Evolutionary conservation across 352 stramenopile species (phyloP).

Genomic region (Phytophthora pseudosyringae): DNA sequence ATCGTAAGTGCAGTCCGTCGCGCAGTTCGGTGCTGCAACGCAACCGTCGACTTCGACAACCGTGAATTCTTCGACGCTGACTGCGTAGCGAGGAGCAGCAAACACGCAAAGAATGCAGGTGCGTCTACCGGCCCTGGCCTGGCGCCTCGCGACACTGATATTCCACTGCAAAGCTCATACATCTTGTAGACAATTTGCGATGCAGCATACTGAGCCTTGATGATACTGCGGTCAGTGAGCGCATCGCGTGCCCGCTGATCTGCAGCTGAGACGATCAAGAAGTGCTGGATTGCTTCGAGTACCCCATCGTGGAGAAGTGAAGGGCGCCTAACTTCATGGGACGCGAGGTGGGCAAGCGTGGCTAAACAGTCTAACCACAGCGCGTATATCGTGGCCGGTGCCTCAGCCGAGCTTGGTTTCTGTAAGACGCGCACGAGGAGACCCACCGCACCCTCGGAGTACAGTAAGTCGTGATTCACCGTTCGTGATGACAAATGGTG

Average conservation of each 20-base stretch:
- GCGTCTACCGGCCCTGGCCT: slow-evolving; percentile 34
- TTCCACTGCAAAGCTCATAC: slow-evolving; percentile 57
- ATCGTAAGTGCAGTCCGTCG: slow-evolving; percentile 72
- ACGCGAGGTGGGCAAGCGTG: slow-evolving; percentile 68
- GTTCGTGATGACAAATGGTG: slow-evolving; percentile 68
- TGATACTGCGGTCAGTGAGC: slow-evolving; percentile 49
- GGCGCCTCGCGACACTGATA: neutral
- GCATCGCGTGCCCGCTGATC: slow-evolving; percentile 50
- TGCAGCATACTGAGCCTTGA: slow-evolving; percentile 59
- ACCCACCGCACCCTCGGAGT: slow-evolving; percentile 62
- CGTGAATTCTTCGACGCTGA: slow-evolving; percentile 63
- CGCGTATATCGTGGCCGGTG: slow-evolving; percentile 50
- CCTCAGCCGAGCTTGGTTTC: slow-evolving; percentile 47
- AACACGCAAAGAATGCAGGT: slow-evolving; percentile 60
- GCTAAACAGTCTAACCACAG: slow-evolving; percentile 61
- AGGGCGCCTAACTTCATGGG: slow-evolving; percentile 39
- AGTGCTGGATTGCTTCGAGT: slow-evolving; percentile 68
- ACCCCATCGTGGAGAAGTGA: slow-evolving; percentile 66
- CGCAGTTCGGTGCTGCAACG: slow-evolving; percentile 61
- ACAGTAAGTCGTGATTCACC: slow-evolving; percentile 72
- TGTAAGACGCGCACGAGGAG: slow-evolving; percentile 63
- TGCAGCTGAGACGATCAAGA: slow-evolving; percentile 48
- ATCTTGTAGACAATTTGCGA: slow-evolving; percentile 69
- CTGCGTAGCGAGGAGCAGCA: slow-evolving; percentile 68
- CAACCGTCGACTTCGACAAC: slow-evolving; percentile 46